Percentiles rank a stretch among this genome's conserved stretches.
Evolutionary conservation across 1,139 yeast species (phyloP).

Genomic region (Hansenula anomala): DNA sequence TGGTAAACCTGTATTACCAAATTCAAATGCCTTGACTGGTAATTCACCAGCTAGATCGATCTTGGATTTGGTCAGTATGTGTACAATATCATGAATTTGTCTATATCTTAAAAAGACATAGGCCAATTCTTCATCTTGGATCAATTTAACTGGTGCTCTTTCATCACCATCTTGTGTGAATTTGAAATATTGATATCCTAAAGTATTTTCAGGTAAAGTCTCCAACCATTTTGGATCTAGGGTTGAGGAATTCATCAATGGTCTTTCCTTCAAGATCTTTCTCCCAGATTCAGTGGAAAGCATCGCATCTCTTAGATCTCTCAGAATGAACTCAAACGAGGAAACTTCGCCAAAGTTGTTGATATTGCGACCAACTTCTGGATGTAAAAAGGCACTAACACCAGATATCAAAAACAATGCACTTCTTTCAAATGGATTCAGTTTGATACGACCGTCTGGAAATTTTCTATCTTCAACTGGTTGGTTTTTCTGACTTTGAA

Average conservation of each 20-base stretch:
- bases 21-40: slow-evolving; percentile 89
- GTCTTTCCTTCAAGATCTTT: slow-evolving; percentile 69
- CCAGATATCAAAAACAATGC: slow-evolving; percentile 72
- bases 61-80: slow-evolving; percentile 86
- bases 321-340: slow-evolving; percentile 66
- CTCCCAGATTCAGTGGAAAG: slow-evolving; percentile 73
- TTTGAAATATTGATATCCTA: slow-evolving; percentile 75
- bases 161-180: slow-evolving; percentile 96
- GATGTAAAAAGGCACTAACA: slow-evolving; percentile 78
- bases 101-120: slow-evolving; percentile 89
- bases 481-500: not conserved
- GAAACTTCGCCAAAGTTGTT: slow-evolving; percentile 96
- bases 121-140: slow-evolving; percentile 88
- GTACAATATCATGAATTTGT: slow-evolving; percentile 96
- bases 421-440: slow-evolving; percentile 56
- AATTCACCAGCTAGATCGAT: slow-evolving; percentile 94
- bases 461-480: not conserved
- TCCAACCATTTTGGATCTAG: slow-evolving; percentile 61
- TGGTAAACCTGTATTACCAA: slow-evolving; percentile 87
- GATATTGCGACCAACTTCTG: slow-evolving; percentile 54
- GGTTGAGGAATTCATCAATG: slow-evolving; percentile 73
- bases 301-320: slow-evolving; percentile 65
- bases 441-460: slow-evolving; percentile 65
- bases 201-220: slow-evolving; percentile 59
- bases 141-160: slow-evolving; percentile 78